A percentile compares a stretch with the other conserved stretches of the same genome.
Conservation (phyloP, 176 grass and related monocot genomes). For the Oryza longistaminata region DNA sequence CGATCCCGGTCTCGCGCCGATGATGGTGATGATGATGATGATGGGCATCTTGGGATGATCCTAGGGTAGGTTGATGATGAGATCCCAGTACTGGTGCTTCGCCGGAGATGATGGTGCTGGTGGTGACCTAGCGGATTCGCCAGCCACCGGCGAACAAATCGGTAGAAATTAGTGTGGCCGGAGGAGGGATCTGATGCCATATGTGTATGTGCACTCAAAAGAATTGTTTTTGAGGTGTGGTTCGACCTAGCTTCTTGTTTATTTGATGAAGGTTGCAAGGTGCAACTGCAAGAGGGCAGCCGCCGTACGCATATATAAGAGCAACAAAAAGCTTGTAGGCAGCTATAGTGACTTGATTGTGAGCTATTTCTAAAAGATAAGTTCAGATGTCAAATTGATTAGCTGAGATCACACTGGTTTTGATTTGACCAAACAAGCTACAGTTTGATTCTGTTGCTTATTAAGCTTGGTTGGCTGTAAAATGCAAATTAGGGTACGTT, state of each 20-base stretch:
- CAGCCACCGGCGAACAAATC: slow-evolving; percentile 37
- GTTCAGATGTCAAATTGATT: slow-evolving; percentile 31
- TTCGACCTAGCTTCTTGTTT: slow-evolving; percentile 15
- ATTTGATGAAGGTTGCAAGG: slow-evolving; percentile 41
- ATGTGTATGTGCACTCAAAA: slow-evolving; percentile 1
- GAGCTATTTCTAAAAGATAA: slow-evolving; percentile 30
- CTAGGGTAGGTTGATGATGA: slow-evolving; percentile 13
- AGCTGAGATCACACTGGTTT: slow-evolving; percentile 28
- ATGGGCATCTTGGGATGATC: slow-evolving; percentile 29
- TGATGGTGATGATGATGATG: background rate
- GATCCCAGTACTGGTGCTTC: slow-evolving; percentile 23
- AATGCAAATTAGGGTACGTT: slow-evolving; percentile 3
- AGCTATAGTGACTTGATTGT: background rate
- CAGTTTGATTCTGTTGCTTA: background rate
- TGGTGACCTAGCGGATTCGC: slow-evolving; percentile 4
- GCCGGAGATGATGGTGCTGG: slow-evolving; percentile 19
- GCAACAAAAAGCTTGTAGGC: slow-evolving; percentile 17
- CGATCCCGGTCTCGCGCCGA: slow-evolving; percentile 19
- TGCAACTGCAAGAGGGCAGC: slow-evolving; percentile 14
- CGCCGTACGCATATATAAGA: slow-evolving; percentile 24
- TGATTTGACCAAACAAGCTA: slow-evolving; percentile 9
- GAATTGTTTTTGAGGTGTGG: background rate
- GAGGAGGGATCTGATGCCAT: slow-evolving; percentile 53
- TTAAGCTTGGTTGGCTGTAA: background rate
- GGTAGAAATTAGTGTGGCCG: slow-evolving; percentile 44